Percentiles rank a stretch among this genome's conserved stretches.
These are phyloP conservation scores for Flagelloscypha sp. DNA, from an alignment of 768 basidiomycete species.

Conservation along the genomic window DNA sequence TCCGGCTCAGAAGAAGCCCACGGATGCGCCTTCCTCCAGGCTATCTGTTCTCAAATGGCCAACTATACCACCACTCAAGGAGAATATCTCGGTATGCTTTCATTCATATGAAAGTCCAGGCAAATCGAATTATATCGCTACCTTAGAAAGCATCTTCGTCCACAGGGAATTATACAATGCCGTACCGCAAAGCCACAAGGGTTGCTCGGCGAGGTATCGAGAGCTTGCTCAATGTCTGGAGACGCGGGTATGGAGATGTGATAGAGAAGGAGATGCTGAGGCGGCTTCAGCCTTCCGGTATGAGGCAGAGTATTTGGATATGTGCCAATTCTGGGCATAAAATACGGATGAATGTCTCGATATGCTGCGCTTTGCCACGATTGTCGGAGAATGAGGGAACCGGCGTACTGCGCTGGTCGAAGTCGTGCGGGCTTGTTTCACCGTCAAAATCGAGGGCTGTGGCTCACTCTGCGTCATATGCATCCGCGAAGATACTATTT, in stretches of 20 bases:
- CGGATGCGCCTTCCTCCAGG: constrained; percentile 58
- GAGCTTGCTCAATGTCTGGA: constrained; percentile 62
- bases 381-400: no score
- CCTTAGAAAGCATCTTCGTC: constrained; percentile 66
- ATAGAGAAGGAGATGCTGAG: constrained; percentile 62
- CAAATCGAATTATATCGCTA: no score
- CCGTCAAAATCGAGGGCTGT: no score
- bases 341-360: no score
- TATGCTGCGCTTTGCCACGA: no score
- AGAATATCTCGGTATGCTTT: constrained; percentile 72
- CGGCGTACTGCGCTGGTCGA: no score
- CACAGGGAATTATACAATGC: constrained; percentile 64
- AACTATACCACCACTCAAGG: constrained; percentile 54
- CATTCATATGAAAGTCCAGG: no score
- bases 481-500: no score
- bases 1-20: constrained; percentile 19
- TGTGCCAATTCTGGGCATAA: no score
- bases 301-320: no score
- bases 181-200: constrained; percentile 52
- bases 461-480: no score
- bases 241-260: constrained; percentile 57
- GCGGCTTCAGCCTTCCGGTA: constrained; percentile 35
- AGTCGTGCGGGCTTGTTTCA: no score
- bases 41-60: constrained; percentile 49
- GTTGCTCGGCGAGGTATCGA: constrained; percentile 56